phyloP scores from a whole-genome alignment of 2,329 filamentous ascomycete genomes.

The Chalaropsis thielavioides region DNA sequence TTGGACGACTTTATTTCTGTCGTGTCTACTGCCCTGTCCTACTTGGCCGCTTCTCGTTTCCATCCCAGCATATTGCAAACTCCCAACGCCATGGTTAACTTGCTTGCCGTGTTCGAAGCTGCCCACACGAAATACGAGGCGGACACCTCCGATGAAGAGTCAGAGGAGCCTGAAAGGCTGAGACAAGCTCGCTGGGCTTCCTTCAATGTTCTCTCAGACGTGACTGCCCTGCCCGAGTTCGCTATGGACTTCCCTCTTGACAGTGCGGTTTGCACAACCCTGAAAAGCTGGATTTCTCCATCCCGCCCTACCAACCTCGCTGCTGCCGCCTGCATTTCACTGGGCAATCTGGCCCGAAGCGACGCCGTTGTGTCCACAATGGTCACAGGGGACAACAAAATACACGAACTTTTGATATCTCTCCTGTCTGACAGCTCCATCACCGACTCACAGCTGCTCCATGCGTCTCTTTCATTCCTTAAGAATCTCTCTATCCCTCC shows the following conservation, averaged over 20 bases:
- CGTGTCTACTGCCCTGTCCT: slow-evolving; percentile 38
- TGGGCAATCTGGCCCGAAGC: slow-evolving; percentile 48
- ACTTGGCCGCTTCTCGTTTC: slow-evolving; percentile 39
- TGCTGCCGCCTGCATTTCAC: slow-evolving; percentile 43
- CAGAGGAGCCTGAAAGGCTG: slow-evolving; percentile 31
- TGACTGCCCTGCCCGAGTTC: slow-evolving; percentile 38
- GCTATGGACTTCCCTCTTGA: slow-evolving; percentile 29
- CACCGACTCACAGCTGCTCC: slow-evolving; percentile 37
- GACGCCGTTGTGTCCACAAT: slow-evolving; percentile 39
- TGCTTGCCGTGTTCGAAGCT: slow-evolving; percentile 36
- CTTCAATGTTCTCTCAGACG: slow-evolving; percentile 34
- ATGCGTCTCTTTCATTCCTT: slow-evolving; percentile 44
- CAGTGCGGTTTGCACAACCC: slow-evolving; percentile 28
- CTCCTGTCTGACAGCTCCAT: slow-evolving; percentile 31
- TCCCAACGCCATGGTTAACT: slow-evolving; percentile 26
- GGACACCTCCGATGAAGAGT: slow-evolving; percentile 29
- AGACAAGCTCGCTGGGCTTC: slow-evolving; percentile 24
- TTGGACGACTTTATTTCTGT: slow-evolving; percentile 41
- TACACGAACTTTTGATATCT: slow-evolving; percentile 31
- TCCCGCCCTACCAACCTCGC: slow-evolving; percentile 32
- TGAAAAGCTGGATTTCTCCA: slow-evolving; percentile 34
- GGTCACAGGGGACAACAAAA: slow-evolving; percentile 28
- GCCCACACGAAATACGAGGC: slow-evolving; percentile 31
- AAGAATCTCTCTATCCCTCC: slow-evolving; percentile 49
- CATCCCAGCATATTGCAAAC: slow-evolving; percentile 34